Conservation (phyloP, 2,329 filamentous ascomycete species). For the Magnaporthiopsis incrustans region DNA sequence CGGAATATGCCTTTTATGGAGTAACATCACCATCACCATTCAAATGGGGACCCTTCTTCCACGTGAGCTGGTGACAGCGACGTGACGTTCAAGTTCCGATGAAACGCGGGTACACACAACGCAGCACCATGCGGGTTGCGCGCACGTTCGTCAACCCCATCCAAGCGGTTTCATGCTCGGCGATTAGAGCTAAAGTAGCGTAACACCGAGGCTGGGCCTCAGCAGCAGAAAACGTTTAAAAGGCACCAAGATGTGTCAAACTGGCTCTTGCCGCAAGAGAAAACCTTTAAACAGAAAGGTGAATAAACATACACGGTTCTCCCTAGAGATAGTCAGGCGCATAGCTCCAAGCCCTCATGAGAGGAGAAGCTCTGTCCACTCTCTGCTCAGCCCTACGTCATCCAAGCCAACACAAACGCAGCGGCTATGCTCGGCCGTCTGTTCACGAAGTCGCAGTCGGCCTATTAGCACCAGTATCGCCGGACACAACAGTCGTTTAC, state of each 20-base stretch:
- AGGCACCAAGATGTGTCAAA: neutral
- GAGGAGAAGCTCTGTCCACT: neutral
- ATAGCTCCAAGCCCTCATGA: neutral
- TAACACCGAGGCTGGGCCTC: neutral
- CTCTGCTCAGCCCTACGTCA: neutral
- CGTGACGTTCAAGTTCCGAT: neutral
- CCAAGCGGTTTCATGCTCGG: neutral
- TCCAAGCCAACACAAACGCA: neutral
- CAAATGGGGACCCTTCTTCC: neutral
- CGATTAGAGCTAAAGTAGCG: neutral
- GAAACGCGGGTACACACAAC: neutral
- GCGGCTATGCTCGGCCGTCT: neutral
- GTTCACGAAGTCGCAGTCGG: neutral
- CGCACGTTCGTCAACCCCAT: no score
- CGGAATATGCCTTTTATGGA: neutral
- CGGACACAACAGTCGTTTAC: neutral
- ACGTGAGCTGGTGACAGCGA: conserved; percentile 2
- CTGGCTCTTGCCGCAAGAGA: no score
- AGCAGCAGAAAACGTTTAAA: neutral
- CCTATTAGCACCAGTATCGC: neutral
- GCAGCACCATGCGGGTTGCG: neutral
- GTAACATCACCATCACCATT: neutral
- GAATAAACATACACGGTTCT: no score
- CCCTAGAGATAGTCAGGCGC: no score
- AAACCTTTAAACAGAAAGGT: no score